These are phyloP conservation scores for Agaricus bisporus DNA, from an alignment of 768 basidiomycete species.

Conservation along the genomic window DNA sequence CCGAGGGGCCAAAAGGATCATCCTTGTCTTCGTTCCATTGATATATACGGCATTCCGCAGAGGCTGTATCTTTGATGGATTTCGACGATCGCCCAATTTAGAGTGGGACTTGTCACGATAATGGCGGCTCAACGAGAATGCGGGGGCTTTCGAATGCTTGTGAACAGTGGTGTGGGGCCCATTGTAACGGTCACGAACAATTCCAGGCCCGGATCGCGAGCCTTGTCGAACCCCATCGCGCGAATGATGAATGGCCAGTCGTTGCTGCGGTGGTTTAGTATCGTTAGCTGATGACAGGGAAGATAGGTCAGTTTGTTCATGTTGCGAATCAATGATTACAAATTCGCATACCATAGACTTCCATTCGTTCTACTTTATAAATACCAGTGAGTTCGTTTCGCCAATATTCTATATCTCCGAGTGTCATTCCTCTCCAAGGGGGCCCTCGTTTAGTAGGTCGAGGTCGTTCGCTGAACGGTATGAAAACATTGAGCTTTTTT, in stretches of 20 bases:
- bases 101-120: slow-evolving; percentile 27
- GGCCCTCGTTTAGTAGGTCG: slow-evolving; percentile 15
- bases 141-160: slow-evolving; percentile 74
- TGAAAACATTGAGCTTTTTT: slow-evolving; percentile 2
- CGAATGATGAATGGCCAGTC: slow-evolving; percentile 55
- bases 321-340: background rate
- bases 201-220: slow-evolving; percentile 14
- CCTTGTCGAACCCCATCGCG: slow-evolving; percentile 15
- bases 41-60: slow-evolving; percentile 10
- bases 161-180: slow-evolving; percentile 70
- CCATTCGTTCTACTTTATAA: slow-evolving; percentile 33
- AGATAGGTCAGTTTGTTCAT: background rate
- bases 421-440: slow-evolving; percentile 41
- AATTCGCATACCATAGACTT: background rate
- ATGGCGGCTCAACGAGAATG: slow-evolving; percentile 74
- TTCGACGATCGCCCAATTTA: slow-evolving; percentile 13
- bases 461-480: slow-evolving; percentile 7
- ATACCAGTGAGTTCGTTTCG: slow-evolving; percentile 54
- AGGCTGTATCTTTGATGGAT: slow-evolving; percentile 20
- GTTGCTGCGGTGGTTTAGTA: slow-evolving; percentile 44
- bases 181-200: slow-evolving; percentile 38
- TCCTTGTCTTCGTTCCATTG: slow-evolving; percentile 29
- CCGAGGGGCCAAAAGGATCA: slow-evolving; percentile 67
- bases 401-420: slow-evolving; percentile 62
- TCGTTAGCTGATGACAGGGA: background rate